Evolutionary conservation across 768 basidiomycete genomes (phyloP).

Genomic region (Mrakia blollopis): DNA sequence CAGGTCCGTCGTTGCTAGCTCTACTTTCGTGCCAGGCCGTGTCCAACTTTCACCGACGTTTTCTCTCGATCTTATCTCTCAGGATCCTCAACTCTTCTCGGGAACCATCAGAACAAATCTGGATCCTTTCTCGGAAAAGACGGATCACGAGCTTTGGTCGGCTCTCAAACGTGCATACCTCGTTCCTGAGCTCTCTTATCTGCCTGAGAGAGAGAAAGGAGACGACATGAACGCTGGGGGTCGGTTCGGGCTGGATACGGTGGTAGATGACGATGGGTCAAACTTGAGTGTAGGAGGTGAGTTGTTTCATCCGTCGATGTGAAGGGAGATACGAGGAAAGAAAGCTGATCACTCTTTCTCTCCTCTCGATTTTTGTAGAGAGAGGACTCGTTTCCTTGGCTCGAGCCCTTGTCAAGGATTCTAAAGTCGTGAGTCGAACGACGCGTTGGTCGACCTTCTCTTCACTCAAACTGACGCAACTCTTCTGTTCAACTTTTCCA

Average conservation of each 20-base stretch:
- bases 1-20: slow-evolving; percentile 36
- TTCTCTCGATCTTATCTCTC: slow-evolving; percentile 74
- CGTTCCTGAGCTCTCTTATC: slow-evolving; percentile 52
- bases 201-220: slow-evolving; percentile 17
- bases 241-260: slow-evolving; percentile 74
- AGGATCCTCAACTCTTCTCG: slow-evolving; percentile 52
- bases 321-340: too few relatives aligned
- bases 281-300: slow-evolving; percentile 63
- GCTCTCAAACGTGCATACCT: slow-evolving; percentile 80
- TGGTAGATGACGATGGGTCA: slow-evolving; percentile 78
- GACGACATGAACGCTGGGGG: slow-evolving; percentile 47
- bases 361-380: slow-evolving; percentile 44
- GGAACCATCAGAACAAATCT: slow-evolving; percentile 58
- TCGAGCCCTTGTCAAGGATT: slow-evolving; percentile 78
- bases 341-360: neutral
- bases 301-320: neutral
- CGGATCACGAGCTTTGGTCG: slow-evolving; percentile 80
- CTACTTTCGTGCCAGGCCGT: too few relatives aligned
- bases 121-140: slow-evolving; percentile 77
- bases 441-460: neutral
- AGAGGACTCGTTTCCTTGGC: slow-evolving; percentile 75
- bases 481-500: neutral
- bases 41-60: too few relatives aligned
- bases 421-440: slow-evolving; percentile 58
- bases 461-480: neutral